Evolutionary conservation across 2,329 filamentous ascomycete genomes (phyloP).

Genomic region (Aureobasidium sp.): DNA sequence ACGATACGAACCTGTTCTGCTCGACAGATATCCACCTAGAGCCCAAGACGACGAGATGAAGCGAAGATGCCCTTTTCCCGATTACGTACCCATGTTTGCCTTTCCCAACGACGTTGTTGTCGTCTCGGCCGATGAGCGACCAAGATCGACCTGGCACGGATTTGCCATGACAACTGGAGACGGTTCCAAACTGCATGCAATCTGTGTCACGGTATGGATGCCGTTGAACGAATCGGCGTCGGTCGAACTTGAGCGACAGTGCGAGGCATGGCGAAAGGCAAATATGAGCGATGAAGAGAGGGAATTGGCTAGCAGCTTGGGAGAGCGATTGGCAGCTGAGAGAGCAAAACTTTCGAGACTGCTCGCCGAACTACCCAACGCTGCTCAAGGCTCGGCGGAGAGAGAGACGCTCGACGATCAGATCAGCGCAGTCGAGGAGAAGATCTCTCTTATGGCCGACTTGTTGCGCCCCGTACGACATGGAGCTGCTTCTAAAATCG

Average conservation of each 20-base stretch:
- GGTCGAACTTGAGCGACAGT: conserved; percentile 65
- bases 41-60: conserved; percentile 71
- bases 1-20: conserved; percentile 88
- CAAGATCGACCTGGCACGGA: conserved; percentile 95
- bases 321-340: conserved; percentile 77
- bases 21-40: conserved; percentile 87
- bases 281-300: conserved; percentile 88
- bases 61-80: conserved; percentile 78
- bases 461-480: conserved; percentile 86
- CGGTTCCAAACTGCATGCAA: conserved; percentile 83
- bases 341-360: conserved; percentile 84
- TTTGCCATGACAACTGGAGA: conserved; percentile 97
- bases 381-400: conserved; percentile 70
- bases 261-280: conserved; percentile 42
- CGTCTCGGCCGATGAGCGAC: conserved; percentile 87
- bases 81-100: conserved; percentile 98
- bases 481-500: conserved; percentile 92
- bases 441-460: conserved; percentile 94
- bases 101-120: conserved; percentile 98
- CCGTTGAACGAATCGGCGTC: conserved; percentile 74
- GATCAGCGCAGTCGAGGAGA: conserved; percentile 93
- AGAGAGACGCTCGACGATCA: conserved; percentile 84
- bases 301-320: conserved; percentile 84
- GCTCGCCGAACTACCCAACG: conserved; percentile 70
- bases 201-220: conserved; percentile 88